A percentile compares a stretch with the other conserved stretches of the same genome.
Conservation (phyloP, 306 rosid genomes). For the Vicia villosa region DNA sequence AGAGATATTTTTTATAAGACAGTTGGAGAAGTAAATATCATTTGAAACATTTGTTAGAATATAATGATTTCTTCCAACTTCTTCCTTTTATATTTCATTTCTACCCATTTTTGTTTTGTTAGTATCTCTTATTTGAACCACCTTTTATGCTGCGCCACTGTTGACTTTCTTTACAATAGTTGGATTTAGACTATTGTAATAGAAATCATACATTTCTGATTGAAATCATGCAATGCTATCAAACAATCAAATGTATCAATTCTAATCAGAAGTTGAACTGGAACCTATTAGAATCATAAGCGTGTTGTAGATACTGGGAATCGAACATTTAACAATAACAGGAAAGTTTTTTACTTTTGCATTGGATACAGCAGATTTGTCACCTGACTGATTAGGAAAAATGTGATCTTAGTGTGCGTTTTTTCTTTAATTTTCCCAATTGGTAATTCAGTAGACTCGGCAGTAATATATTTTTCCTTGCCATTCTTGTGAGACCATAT, state of each 20-base stretch:
- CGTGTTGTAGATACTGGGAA: not conserved
- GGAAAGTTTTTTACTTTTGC: not conserved
- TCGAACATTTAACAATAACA: not conserved
- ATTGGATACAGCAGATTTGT: not conserved
- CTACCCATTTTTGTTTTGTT: not conserved
- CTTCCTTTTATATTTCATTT: no score
- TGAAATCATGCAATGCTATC: not conserved
- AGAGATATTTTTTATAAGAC: not conserved
- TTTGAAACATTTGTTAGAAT: no score
- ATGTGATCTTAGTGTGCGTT: not conserved
- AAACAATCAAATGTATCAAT: not conserved
- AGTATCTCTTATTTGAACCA: not conserved
- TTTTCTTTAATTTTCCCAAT: not conserved
- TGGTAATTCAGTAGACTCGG: not conserved
- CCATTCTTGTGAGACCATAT: not conserved
- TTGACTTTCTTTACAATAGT: not conserved
- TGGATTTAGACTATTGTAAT: not conserved
- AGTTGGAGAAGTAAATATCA: slow-evolving; percentile 16
- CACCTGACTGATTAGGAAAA: not conserved
- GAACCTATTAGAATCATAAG: slow-evolving; percentile 3
- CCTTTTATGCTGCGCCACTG: not conserved
- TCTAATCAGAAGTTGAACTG: not conserved
- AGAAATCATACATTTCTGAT: not conserved
- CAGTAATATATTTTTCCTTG: not conserved
- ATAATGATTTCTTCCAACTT: no score